phyloP scores from a whole-genome alignment of 768 basidiomycete genomes.

The Russula ochroleuca region DNA sequence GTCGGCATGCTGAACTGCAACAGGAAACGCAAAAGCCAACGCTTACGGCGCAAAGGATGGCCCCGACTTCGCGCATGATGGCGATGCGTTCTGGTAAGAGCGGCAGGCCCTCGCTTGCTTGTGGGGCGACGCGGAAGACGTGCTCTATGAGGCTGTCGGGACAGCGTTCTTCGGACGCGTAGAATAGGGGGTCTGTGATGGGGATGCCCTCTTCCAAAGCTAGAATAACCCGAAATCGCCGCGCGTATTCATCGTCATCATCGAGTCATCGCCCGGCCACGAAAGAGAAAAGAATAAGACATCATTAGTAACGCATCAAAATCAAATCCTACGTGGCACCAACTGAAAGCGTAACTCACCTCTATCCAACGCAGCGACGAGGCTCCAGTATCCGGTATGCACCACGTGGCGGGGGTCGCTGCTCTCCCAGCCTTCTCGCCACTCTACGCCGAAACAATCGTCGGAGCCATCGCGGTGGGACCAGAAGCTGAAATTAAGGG shows the following conservation, averaged over 20 bases:
- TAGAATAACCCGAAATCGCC: constrained; percentile 32
- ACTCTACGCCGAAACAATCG: constrained; percentile 73
- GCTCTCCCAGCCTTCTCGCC: constrained; percentile 65
- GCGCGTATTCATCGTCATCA: neutral
- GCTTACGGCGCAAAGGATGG: constrained; percentile 62
- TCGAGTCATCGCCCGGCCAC: neutral
- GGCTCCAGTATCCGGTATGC: constrained; percentile 84
- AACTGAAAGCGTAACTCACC: constrained; percentile 47
- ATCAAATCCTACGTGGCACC: neutral
- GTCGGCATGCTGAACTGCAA: neutral
- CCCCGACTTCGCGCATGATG: constrained; percentile 75
- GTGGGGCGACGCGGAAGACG: constrained; percentile 59
- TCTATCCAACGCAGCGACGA: constrained; percentile 78
- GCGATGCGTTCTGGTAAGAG: constrained; percentile 65
- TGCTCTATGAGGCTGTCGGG: constrained; percentile 65
- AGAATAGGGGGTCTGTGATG: constrained; percentile 75
- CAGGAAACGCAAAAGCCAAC: neutral
- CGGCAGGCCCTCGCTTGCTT: constrained; percentile 62
- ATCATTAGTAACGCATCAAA: neutral
- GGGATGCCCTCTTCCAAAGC: constrained; percentile 75
- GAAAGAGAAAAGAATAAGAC: neutral
- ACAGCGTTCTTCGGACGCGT: constrained; percentile 63
- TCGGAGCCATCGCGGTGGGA: constrained; percentile 56
- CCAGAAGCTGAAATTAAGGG: constrained; percentile 90
- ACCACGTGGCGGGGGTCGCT: constrained; percentile 39